Evolutionary conservation across 163 green algal species (phyloP).

Genomic region (Scenedesmus sp.): DNA sequence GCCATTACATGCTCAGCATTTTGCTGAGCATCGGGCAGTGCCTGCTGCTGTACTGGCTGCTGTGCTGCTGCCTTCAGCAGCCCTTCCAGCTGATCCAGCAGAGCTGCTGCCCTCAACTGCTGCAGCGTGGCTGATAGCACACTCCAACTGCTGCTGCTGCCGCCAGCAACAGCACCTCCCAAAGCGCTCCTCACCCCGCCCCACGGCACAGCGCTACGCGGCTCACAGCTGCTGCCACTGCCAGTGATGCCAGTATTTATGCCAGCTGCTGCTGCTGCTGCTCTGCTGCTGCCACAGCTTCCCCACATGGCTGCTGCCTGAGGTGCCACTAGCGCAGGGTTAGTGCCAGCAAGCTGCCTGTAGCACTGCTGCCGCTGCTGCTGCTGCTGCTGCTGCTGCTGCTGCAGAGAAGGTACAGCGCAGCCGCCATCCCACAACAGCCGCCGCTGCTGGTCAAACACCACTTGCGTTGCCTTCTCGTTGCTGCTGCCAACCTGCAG

Average conservation of each 20-base stretch:
- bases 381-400: conserved; percentile 24
- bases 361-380: background rate
- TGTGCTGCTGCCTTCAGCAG: conserved; percentile 34
- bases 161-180: background rate
- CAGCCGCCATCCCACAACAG: conserved; percentile 37
- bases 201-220: background rate
- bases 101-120: conserved; percentile 37
- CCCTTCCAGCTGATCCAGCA: conserved; percentile 39
- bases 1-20: background rate
- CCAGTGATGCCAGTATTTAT: background rate
- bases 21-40: background rate
- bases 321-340: background rate
- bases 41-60: background rate
- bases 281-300: background rate
- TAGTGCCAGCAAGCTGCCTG: background rate
- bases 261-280: background rate
- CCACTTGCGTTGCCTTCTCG: conserved; percentile 37
- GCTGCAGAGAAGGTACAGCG: background rate
- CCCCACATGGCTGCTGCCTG: background rate
- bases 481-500: conserved; percentile 47
- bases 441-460: conserved; percentile 27
- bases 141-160: conserved; percentile 3
- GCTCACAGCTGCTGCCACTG: background rate
- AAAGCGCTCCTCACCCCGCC: background rate
- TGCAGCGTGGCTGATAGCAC: conserved; percentile 30